Base-by-base conservation (phyloP, 1,284 basidiomycete genomes). In the Termitomyces sp. region DNA sequence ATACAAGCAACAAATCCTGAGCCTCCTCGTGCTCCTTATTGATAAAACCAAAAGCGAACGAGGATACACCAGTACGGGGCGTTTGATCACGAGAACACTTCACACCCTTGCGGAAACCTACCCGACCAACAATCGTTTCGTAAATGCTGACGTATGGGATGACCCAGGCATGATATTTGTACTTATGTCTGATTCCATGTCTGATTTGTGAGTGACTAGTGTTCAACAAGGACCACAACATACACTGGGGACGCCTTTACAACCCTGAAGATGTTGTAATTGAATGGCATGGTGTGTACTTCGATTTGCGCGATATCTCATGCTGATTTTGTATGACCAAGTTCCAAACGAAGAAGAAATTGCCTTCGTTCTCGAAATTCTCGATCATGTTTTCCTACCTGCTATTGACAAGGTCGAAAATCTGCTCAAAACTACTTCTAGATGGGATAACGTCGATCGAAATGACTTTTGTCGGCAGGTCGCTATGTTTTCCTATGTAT, bases 381-480 rank as follows among this genome's bases (percentile, higher is more conserved):
- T 96, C 19, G 84, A 92, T 52, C 73, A 79, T 43, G 77, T 95
- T 13, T 82, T 83, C 26, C 69, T 75, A 5, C 91, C 92, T 1
- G 75, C 83, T 0, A 68, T 96, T 26, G 76, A 83, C 55, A 82
- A 80, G 52, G 75, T 98, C 1, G 88, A 94, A 49, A 62, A 62
- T 5, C 74, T 96, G 13, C 71, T 92, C 8, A 71, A 74, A 10
- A 77, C 73, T 5, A 78, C 81, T 10, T 71, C 73, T 15, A 77
- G 66, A 33, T 90, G 90, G 83, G 83, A 91, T 64, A 84, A 77
- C 55, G 76, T 83, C 17, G 86, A 87, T 73, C 84, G 90, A 31
- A 98, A 97, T 68, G 94, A 98, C 69, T 97, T 98, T 68, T 98
- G 95, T 70, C 84, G 96, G 79, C 87, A 74, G 57, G 77, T 36